Evolutionary conservation across 1,139 yeast species (phyloP), one percentile per base, ranked within the genome.

Genomic region (Suhomyces kunorum): DNA sequence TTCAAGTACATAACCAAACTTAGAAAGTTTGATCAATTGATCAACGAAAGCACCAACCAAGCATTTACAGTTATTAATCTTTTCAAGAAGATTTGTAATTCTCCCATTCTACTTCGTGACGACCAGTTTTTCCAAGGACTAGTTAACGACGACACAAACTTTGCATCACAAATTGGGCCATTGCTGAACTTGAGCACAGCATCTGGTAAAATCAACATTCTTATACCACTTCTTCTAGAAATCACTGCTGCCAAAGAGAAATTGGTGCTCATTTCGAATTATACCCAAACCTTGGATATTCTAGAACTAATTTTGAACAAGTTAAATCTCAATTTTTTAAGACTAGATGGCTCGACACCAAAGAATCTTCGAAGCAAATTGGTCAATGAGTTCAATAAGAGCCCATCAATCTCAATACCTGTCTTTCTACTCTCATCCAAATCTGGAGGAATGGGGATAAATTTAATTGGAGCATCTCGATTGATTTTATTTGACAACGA

Each of bases 401-500:
- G 74, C 0, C 55, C 70, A 1, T 58, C 65, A 4, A 58, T 63
- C 6, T 51, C 66, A 1, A 66, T 71, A 7, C 81, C 86, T 52
- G 84, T 84, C 0, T 89, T 92, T 51, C 62, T 92, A 16, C 63
- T 94, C 16, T 88, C 97, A 2, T 85, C 97, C 0, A 88, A 89
- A 56, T 83, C 96, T 4, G 99, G 99, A 2, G 99, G 99, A 0
- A 82, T 86, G 46, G 99, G 99, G 0, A 70, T 92, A 29, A 94
- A 92, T 55, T 67, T 92, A 27, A 76, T 87, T 22, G 98, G 98
- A 1, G 98, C 96, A 0, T 88, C 96, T 0, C 68, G 98, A 22
- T 65, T 92, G 25, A 74, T 92, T 3, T 63, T 92, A 17, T 86
- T 86, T 54, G 98, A 89, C 55, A 86, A 90, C 46, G 97, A 89